Conservation (phyloP, 768 basidiomycete species). For the Flagelloscypha sp. region DNA sequence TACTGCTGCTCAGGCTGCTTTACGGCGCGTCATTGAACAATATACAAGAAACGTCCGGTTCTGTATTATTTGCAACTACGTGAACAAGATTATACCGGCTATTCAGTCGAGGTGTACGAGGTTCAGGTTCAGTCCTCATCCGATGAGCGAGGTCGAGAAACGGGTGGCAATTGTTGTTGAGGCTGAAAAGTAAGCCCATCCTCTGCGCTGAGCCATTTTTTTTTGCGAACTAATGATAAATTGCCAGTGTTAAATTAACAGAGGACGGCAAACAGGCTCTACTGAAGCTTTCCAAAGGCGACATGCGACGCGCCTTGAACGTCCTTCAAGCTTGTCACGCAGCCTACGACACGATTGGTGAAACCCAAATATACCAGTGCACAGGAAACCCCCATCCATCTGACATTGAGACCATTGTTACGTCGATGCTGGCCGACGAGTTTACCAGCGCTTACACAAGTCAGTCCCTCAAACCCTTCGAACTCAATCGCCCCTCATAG, state of each 20-base stretch:
- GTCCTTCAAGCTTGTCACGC: slow-evolving; percentile 97
- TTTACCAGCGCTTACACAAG: slow-evolving; percentile 87
- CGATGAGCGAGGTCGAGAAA: slow-evolving; percentile 78
- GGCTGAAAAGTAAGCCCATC: slow-evolving; percentile 61
- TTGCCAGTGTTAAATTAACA: slow-evolving; percentile 70
- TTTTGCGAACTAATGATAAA: background rate
- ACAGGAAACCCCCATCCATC: slow-evolving; percentile 94
- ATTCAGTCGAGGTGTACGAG: slow-evolving; percentile 98
- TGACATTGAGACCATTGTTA: slow-evolving; percentile 89
- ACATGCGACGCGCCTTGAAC: slow-evolving; percentile 95
- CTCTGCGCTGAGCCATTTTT: background rate
- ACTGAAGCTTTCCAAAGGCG: slow-evolving; percentile 90
- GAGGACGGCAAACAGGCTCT: slow-evolving; percentile 83
- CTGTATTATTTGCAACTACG: slow-evolving; percentile 99
- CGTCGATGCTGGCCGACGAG: slow-evolving; percentile 93
- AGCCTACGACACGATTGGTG: slow-evolving; percentile 83
- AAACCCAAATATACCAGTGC: slow-evolving; percentile 91
- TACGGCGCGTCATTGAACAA: slow-evolving; percentile 95
- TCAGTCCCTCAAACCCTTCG: slow-evolving; percentile 21
- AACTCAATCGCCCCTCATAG: background rate
- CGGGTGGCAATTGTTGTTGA: slow-evolving; percentile 72
- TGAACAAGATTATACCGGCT: slow-evolving; percentile 97
- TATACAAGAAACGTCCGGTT: slow-evolving; percentile 98
- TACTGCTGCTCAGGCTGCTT: slow-evolving; percentile 89
- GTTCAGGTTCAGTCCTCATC: slow-evolving; percentile 93